Conservation (phyloP, 176 grass and related monocot species). For the Rhynchospora tenuis region DNA sequence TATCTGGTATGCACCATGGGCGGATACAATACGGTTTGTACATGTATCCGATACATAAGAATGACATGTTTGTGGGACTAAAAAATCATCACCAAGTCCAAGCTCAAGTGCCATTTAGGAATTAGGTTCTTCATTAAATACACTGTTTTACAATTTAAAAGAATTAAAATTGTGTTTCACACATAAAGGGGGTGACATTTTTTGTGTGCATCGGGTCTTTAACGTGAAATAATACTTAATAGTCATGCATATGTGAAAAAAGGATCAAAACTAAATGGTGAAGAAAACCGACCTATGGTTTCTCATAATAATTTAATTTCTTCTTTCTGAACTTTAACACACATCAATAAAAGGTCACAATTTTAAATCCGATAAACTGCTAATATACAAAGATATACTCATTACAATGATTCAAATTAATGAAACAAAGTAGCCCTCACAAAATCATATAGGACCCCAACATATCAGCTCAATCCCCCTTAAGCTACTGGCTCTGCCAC, state of each 20-base stretch:
- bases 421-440: not conserved
- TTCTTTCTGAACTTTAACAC: not conserved
- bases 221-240: not conserved
- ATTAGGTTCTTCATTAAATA: too few species aligned
- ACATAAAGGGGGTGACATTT: not conserved
- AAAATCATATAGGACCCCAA: constrained; percentile 5
- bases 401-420: not conserved
- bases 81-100: too few species aligned
- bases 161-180: too few species aligned
- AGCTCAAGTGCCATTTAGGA: too few species aligned
- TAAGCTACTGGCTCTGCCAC: constrained; percentile 13
- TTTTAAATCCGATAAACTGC: not conserved
- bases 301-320: not conserved
- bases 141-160: too few species aligned
- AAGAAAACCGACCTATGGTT: not conserved
- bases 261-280: not conserved
- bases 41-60: too few species aligned
- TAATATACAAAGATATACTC: constrained; percentile 2
- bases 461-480: not conserved
- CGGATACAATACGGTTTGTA: too few species aligned
- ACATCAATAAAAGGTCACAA: not conserved
- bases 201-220: not conserved
- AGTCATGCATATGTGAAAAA: not conserved
- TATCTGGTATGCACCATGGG: too few species aligned
- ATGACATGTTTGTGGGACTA: too few species aligned